Base-by-base conservation (phyloP, 179 eudicot genomes). In the Camellia oleifera region DNA sequence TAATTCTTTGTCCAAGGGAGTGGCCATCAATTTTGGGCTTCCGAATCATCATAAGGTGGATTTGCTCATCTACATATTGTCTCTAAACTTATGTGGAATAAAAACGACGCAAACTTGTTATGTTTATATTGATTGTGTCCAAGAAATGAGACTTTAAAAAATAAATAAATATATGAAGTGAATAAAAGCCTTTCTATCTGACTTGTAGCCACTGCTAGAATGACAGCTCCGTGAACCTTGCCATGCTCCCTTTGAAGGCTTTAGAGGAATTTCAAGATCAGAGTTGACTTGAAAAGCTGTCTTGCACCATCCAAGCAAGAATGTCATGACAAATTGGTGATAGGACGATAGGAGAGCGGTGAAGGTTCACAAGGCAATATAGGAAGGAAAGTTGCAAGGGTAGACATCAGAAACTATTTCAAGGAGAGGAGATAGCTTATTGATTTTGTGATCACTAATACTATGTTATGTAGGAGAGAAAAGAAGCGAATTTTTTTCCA, bases 301-400 rank as follows among this genome's bases (percentile, higher is more conserved):
- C 18, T 69, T 48, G 14, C 71, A 67, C 48, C 71, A 66, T 67
- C 11, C 48, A 67, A 67, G n/a, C 71, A 67, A 67, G 71, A 67
- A 67, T 67, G n/a, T 42, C 17, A 67, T 67, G 7, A 42, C 10
- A 5, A 67, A 40, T 42, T 13, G 42, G 71, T 0, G 5, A 11
- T 66, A 44, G 69, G 69, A 66, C 15, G 13, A 7, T 48, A 7
- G 52, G 7, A 3, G 52, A 7, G 52, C 0, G 5, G 52, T 48
- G 52, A 48, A 48, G 52, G 52, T 48, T 48, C 52, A 48, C 52
- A 0, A 48, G 7, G 7, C 52, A 48, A 48, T 48, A 7, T 3
- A 48, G 52, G 52, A 48, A 48, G 52, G 52, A 48, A 48, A 48
- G 7, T 48, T 48, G 52, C 52, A 48, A 48, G 52, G 52, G 7